Evolutionary conservation across 495 filamentous ascomycete species (phyloP).

Genomic region (Pseudevernia furfuracea): DNA sequence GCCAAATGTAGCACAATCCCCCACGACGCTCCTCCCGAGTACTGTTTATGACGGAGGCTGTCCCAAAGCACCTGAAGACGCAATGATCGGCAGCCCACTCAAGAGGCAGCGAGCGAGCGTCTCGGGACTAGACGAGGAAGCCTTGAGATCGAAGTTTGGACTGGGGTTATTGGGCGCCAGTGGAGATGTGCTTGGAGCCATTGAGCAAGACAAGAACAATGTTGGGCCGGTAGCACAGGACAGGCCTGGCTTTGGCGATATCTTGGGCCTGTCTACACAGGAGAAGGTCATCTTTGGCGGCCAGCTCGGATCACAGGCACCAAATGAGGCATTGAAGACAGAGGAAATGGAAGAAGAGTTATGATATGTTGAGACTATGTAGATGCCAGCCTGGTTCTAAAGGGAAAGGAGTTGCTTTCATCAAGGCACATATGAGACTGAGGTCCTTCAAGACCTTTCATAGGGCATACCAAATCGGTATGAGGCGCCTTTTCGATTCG

Average conservation of each 20-base stretch:
- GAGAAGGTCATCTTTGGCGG: conserved; percentile 7
- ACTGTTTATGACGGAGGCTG: conserved; percentile 27
- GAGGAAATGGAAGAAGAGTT: conserved; percentile 24
- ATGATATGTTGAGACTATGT: background rate
- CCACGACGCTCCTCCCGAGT: conserved; percentile 34
- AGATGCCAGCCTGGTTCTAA: background rate
- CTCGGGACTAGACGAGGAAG: conserved; percentile 50
- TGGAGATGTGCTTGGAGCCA: conserved; percentile 32
- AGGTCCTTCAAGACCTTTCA: background rate
- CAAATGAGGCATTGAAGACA: conserved; percentile 12
- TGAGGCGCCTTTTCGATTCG: background rate
- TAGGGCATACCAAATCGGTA: background rate
- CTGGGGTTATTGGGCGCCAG: conserved; percentile 37
- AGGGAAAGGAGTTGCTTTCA: background rate
- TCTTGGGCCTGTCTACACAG: conserved; percentile 2
- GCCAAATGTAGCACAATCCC: conserved; percentile 31
- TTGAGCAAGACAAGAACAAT: conserved; percentile 16
- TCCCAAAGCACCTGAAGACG: conserved; percentile 41
- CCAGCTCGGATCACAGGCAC: conserved; percentile 3
- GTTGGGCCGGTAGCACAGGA: conserved; percentile 8
- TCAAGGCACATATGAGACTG: background rate
- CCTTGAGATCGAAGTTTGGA: conserved; percentile 42
- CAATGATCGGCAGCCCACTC: conserved; percentile 65
- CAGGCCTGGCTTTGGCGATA: conserved; percentile 1
- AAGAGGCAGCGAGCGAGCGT: conserved; percentile 77